These are phyloP conservation scores for Rauvolfia tetraphylla DNA, from an alignment of 257 asterid species.

Conservation along the genomic window DNA sequence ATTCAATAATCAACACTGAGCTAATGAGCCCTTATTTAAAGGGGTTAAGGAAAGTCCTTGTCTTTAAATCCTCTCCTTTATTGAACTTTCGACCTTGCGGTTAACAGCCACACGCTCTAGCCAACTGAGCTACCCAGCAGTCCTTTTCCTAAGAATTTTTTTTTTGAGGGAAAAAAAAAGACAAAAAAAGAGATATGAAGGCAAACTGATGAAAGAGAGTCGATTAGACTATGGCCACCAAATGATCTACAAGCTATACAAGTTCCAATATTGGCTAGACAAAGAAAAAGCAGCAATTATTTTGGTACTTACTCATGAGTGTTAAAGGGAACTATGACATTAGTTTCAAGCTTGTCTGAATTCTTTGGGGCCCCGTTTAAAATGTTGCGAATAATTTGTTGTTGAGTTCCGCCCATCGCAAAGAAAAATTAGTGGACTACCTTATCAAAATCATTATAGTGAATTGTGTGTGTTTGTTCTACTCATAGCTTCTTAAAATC, in stretches of 20 bases:
- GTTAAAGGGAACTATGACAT: neutral
- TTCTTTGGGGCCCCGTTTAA: neutral
- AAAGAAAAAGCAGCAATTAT: neutral
- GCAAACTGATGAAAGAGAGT: neutral
- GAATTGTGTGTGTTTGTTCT: neutral
- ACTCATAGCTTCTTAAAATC: neutral
- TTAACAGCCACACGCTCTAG: conserved; percentile 43
- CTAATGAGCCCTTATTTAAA: too few species aligned
- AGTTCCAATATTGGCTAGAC: conserved; percentile 13
- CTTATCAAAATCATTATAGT: neutral
- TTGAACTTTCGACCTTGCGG: conserved; percentile 46
- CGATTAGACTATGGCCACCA: neutral
- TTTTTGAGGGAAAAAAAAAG: neutral
- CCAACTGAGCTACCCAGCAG: conserved; percentile 32
- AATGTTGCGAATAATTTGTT: neutral
- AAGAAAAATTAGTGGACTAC: neutral
- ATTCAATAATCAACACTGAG: too few species aligned
- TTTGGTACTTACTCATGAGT: neutral
- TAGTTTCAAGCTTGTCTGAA: neutral
- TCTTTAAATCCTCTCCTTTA: too few species aligned
- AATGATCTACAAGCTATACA: conserved; percentile 4
- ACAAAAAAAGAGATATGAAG: neutral
- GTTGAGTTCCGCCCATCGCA: neutral
- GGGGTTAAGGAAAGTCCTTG: too few species aligned
- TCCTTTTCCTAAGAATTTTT: too few species aligned